A percentile compares a stretch with the other conserved stretches of the same genome.
These are phyloP conservation scores for Diaporthe ilicicola DNA, from an alignment of 2,329 filamentous ascomycete species.

Conservation along the genomic window DNA sequence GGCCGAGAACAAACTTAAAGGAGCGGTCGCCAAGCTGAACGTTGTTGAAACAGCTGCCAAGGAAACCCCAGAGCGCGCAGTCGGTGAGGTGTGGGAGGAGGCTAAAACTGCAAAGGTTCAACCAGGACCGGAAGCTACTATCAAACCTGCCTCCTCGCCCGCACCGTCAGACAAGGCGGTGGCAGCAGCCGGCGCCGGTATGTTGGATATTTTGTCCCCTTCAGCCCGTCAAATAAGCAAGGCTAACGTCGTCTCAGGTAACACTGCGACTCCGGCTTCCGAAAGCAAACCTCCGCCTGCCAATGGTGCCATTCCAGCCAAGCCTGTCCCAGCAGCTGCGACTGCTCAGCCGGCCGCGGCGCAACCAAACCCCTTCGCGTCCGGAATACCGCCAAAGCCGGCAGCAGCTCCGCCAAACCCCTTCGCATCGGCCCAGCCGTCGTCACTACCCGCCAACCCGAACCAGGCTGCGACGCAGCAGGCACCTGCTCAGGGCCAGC, in stretches of 20 bases:
- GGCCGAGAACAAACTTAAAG: constrained; percentile 73
- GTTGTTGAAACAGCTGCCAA: constrained; percentile 82
- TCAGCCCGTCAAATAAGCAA: background rate
- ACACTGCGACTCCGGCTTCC: background rate
- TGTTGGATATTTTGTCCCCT: background rate
- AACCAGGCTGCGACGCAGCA: constrained; percentile 1
- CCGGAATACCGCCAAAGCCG: constrained; percentile 11
- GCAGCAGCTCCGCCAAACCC: constrained; percentile 9
- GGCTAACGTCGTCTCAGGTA: constrained; percentile 15
- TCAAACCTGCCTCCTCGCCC: constrained; percentile 34
- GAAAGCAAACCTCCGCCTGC: constrained; percentile 26
- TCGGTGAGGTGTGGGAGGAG: constrained; percentile 86
- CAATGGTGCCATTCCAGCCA: constrained; percentile 25
- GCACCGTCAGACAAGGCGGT: constrained; percentile 26
- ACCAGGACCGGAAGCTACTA: constrained; percentile 32
- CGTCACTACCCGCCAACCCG: constrained; percentile 16
- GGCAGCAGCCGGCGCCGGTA: constrained; percentile 27
- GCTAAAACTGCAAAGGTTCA: constrained; percentile 72
- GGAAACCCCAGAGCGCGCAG: constrained; percentile 86
- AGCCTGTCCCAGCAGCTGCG: constrained; percentile 32
- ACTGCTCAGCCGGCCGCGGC: constrained; percentile 19
- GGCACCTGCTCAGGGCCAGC: constrained; percentile 26
- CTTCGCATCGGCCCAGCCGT: constrained; percentile 34
- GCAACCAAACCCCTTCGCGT: constrained; percentile 33
- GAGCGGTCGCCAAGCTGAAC: constrained; percentile 74